Evolutionary conservation across 163 green algal species (phyloP), one percentile per base, ranked within the genome.

Genomic region (Chlamydomonas reinhardtii): DNA sequence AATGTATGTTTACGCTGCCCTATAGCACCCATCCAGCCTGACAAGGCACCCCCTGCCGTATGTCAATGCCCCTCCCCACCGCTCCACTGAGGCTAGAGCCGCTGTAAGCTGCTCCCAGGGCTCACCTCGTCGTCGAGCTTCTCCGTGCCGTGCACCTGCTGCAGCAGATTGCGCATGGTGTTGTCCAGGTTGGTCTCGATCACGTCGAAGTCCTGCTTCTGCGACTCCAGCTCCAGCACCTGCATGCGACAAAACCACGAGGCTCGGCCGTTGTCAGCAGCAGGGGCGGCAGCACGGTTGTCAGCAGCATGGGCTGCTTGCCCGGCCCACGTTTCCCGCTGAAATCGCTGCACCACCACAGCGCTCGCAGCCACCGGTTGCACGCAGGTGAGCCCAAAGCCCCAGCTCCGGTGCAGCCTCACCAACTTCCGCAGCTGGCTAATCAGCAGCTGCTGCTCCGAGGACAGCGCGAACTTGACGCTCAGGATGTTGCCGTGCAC

Each of bases 181-280:
- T 86, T 83, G 48, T 91, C 81, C 54, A 91, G 31, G 16, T 88
- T 74, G 8, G 69, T 78, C 65, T 88, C 81, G 11, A 88, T 77
- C 34, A 88, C 68, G 65, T 91, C 74, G 37, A 88, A 82, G 61
- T 88, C 87, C 35, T 68, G 61, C 69, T 84, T 70, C 37, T 80
- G 37, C 25, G 76, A 31, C 24, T 76, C 59, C 52, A 84, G 35
- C 39, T 82, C 76, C 0, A 29, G 19, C 32, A 69, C 71, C 76
- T 89, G 85, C 71, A 61, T 14, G 15, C 52, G n/a, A 82, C 27
- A 27, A 48, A 48, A 8, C 8, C 39, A 8, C 39, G 8, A 48
- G 5, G 39, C 39, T 48, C 39, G 8, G 39, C 39, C 39, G 39
- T 48, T 48, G 39, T 5, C 39, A 48, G 39, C 39, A 48, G 39